These are phyloP conservation scores for Phytophthora sansomeana DNA, from an alignment of 352 stramenopile species.

Conservation along the genomic window DNA sequence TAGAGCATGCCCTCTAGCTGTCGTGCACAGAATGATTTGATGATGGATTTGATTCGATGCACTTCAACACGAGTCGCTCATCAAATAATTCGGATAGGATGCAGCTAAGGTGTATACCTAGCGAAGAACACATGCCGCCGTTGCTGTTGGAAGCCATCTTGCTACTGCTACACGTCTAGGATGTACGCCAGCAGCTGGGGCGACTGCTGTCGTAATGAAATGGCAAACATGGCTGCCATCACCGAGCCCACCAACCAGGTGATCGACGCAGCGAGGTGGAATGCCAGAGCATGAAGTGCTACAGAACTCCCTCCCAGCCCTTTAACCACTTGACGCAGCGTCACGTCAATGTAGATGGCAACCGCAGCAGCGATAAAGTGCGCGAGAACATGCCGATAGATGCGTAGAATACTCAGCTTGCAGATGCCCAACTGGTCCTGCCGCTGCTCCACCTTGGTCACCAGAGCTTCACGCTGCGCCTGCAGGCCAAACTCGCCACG, in stretches of 20 bases:
- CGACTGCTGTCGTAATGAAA: conserved; percentile 52
- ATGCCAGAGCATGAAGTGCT: conserved; percentile 37
- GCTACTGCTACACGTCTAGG: conserved; percentile 42
- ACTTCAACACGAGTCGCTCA: neutral
- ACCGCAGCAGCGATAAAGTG: conserved; percentile 51
- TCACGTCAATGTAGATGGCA: conserved; percentile 49
- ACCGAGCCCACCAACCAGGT: conserved; percentile 51
- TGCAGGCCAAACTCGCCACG: conserved; percentile 73
- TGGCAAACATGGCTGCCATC: conserved; percentile 44
- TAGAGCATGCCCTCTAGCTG: too few relatives aligned
- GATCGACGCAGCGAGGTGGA: conserved; percentile 58
- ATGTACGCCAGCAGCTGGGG: conserved; percentile 56
- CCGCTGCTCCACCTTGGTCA: conserved; percentile 61
- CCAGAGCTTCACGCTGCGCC: conserved; percentile 66
- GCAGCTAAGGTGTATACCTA: conserved; percentile 1
- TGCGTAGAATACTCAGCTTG: conserved; percentile 60
- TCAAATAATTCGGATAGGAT: neutral
- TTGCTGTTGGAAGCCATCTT: neutral
- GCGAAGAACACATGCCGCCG: neutral
- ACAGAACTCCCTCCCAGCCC: conserved; percentile 25
- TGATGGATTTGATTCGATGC: neutral
- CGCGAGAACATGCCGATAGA: conserved; percentile 53
- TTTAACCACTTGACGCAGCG: conserved; percentile 29
- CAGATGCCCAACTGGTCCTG: conserved; percentile 65
- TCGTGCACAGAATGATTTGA: conserved; percentile 1